phyloP scores from a whole-genome alignment of 768 basidiomycete species.

The Hydnum rufescens region DNA sequence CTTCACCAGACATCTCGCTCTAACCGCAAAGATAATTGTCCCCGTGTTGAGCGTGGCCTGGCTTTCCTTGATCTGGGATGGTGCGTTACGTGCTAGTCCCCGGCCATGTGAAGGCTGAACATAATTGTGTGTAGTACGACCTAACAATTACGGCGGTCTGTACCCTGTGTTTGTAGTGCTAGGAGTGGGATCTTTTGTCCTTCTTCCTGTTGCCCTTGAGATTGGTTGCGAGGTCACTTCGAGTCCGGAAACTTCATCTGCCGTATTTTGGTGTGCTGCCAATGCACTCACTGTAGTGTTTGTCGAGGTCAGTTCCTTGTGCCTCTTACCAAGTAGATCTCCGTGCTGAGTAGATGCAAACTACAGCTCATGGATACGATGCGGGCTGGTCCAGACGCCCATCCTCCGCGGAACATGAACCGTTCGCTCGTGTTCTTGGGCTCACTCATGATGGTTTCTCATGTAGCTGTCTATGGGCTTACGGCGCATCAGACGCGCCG shows the following conservation, averaged over 20 bases:
- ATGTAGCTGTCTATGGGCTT: slow-evolving; percentile 29
- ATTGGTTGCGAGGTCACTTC: slow-evolving; percentile 62
- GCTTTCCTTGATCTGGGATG: slow-evolving; percentile 60
- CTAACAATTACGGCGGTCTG: slow-evolving; percentile 36
- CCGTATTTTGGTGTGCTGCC: slow-evolving; percentile 43
- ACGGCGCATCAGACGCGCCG: slow-evolving; percentile 43
- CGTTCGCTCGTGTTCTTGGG: slow-evolving; percentile 49
- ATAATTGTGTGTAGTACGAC: slow-evolving; percentile 36
- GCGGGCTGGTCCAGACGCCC: slow-evolving; percentile 35
- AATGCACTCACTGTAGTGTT: slow-evolving; percentile 45
- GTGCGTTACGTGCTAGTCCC: slow-evolving; percentile 19
- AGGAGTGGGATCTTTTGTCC: slow-evolving; percentile 41
- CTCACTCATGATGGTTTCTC: slow-evolving; percentile 24
- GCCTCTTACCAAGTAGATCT: neutral
- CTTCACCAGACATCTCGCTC: slow-evolving; percentile 51
- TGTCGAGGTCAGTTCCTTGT: slow-evolving; percentile 16
- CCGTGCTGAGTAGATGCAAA: neutral
- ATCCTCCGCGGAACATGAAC: slow-evolving; percentile 58
- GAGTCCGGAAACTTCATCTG: slow-evolving; percentile 58
- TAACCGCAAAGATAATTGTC: slow-evolving; percentile 36
- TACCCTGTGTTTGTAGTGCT: slow-evolving; percentile 51
- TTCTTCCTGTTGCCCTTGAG: slow-evolving; percentile 62
- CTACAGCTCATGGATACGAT: slow-evolving; percentile 28
- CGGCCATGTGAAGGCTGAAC: no score
- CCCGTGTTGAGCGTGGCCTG: slow-evolving; percentile 43